Base-by-base conservation (phyloP, 2,329 filamentous ascomycete genomes). In the Cladosporium sp. region DNA sequence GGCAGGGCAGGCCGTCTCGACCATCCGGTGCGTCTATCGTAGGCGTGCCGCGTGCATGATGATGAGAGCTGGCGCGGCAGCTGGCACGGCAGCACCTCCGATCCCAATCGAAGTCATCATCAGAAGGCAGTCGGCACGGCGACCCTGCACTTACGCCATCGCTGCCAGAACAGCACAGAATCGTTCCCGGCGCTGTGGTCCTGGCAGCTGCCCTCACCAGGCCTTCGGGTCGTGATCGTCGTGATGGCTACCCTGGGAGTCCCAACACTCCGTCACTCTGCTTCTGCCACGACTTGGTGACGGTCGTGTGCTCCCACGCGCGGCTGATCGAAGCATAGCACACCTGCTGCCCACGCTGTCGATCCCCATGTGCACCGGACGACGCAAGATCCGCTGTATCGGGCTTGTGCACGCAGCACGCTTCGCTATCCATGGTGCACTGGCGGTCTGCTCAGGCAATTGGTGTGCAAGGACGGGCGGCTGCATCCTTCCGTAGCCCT, bases 291-390 rank as follows among this genome's bases (percentile, higher is more conserved):
- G 60, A 34, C n/a, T 41, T 21, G 55, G n/a, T 58, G 32, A 26
- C 24, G 34, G 32, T 47, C 21, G 38, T 62, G 36, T 64, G 51
- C 61, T 21, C 28, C 47, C 47, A 64, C 51, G 61, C 44, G n/a
- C 49, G 14, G 60, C 21, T 24, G 51, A 64, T 64, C 61, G n/a
- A 52, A 57, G 51, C 18, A 36, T 21, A 62, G n/a, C 44, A 38
- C 26, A 57, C 38, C 34, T 57, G 61, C 61, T 47, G 36, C 51
- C 49, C 61, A 64, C 61, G 61, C 61, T 36, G 60, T 34, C 51
- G 61, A 64, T 64, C 61, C 15, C 61, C 61, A 64, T 64, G 61
- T 52, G 59, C 59, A 51, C 57, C 38, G 18, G 38, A 44, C 14
- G 38, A 44, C 14, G 55, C 55, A 41, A 58, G 55, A 58, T 58